Base-by-base conservation (phyloP, 2,329 filamentous ascomycete species). In the Sodiomyces alkalinus region DNA sequence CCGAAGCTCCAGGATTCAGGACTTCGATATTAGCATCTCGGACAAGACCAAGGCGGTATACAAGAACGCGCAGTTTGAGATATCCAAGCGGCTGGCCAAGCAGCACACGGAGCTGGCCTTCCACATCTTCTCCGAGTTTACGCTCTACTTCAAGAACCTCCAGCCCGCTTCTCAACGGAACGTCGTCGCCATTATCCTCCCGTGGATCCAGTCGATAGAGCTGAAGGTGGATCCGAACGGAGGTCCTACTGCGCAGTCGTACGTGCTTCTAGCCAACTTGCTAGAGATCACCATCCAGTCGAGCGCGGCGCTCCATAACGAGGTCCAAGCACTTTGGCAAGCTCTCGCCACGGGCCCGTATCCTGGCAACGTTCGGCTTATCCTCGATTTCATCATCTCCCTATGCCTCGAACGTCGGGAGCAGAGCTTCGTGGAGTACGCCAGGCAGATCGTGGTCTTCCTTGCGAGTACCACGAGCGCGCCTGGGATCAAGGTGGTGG, bases 11-110 rank as follows among this genome's bases (percentile, higher is more conserved):
- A 92, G 92, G 46, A 74, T 98, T 6, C 83, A 93, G 47, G 90
- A 98, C 48, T 92, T 94, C 33, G 90, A 98, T 44, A 96, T 98
- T 43, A 94, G 86, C 48, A 90, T 98, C 33, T 92, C 87, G 0
- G 92, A 98, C 55, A 96, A 94, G 55, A 98, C 92, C 0, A 92
- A 92, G 39, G 86, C 87, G 0, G 87, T 98, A 3, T 98, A 96
- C 55, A 98, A 98, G 55, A 64, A 92, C 24, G 90, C 92, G 0
- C 90, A 98, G 46, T 96, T 94, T 39, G 87, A 96, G 47, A 92
- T 92, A 14, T 96, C 90, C 0, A 85, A 87, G 43, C 69, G 86
- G 13, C 66, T 98, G 21, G 80, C 86, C 2, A 82, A 81, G 43
- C 81, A 92, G 38, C 82, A 98, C 47, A 71, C 80, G 0, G 85